Evolutionary conservation across 1,284 basidiomycete genomes (phyloP).

Genomic region (Agroathelia rolfsii): DNA sequence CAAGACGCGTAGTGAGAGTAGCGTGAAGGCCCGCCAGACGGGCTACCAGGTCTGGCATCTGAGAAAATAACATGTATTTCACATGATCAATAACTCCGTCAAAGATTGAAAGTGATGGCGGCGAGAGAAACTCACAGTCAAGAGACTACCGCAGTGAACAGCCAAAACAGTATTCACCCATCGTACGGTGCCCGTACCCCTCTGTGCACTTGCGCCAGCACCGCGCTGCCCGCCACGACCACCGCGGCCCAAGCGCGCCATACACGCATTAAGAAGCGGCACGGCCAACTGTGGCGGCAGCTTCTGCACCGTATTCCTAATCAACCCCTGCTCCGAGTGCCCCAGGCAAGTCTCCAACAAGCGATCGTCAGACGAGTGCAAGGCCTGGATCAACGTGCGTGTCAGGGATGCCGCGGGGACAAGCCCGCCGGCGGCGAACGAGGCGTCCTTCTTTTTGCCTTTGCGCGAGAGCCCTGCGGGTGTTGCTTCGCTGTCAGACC

Average conservation of each 20-base stretch:
- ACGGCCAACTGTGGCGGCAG: slow-evolving; percentile 87
- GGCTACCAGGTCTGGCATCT: slow-evolving; percentile 82
- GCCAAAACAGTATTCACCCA: slow-evolving; percentile 88
- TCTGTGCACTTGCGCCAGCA: slow-evolving; percentile 75
- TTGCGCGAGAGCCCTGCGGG: slow-evolving; percentile 15
- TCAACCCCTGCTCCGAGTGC: slow-evolving; percentile 75
- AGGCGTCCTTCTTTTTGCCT: slow-evolving; percentile 25
- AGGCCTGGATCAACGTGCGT: slow-evolving; percentile 89
- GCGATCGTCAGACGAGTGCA: slow-evolving; percentile 89
- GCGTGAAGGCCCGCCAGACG: slow-evolving; percentile 80
- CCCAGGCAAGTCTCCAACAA: slow-evolving; percentile 83
- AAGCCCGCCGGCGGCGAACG: slow-evolving; percentile 29
- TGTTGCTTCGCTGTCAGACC: slow-evolving; percentile 15
- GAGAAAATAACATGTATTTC: slow-evolving; percentile 15
- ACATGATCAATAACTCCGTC: slow-evolving; percentile 8
- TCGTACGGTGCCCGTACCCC: slow-evolving; percentile 73
- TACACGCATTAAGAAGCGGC: slow-evolving; percentile 80
- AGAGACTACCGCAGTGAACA: slow-evolving; percentile 86
- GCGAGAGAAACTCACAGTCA: slow-evolving; percentile 61
- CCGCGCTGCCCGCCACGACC: slow-evolving; percentile 70
- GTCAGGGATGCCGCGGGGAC: slow-evolving; percentile 85
- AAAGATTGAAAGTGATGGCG: slow-evolving; percentile 3
- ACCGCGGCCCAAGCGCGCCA: slow-evolving; percentile 82
- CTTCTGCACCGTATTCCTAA: slow-evolving; percentile 82
- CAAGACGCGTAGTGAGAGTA: slow-evolving; percentile 71